Percentiles rank a stretch among this genome's conserved stretches.
phyloP scores from a whole-genome alignment of 2,329 filamentous ascomycete genomes.

The Thermochaetoides dissita region DNA sequence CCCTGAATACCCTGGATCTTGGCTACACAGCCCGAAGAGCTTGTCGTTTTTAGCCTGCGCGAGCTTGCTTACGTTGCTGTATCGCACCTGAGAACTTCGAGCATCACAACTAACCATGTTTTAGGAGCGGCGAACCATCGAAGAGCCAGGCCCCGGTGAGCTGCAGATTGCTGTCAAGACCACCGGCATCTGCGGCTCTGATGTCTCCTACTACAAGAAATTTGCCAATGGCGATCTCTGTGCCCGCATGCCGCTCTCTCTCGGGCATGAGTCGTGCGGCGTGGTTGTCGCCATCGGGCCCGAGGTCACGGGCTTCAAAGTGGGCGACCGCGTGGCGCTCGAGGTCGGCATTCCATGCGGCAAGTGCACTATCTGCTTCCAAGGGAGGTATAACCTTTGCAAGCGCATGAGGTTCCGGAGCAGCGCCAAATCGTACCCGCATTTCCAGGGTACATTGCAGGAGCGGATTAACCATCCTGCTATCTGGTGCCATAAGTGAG shows the following conservation, averaged over 20 bases:
- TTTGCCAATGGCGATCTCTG: conserved; percentile 59
- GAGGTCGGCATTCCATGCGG: conserved; percentile 43
- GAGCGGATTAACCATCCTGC: conserved; percentile 50
- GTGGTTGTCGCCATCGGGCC: conserved; percentile 42
- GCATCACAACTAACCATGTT: conserved; percentile 8
- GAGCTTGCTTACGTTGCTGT: conserved; percentile 1
- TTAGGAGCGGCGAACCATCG: conserved; percentile 37
- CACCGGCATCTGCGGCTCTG: conserved; percentile 57
- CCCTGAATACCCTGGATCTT: conserved; percentile 9
- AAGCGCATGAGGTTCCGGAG: conserved; percentile 48
- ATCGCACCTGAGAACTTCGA: conserved; percentile 7
- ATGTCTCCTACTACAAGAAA: conserved; percentile 59
- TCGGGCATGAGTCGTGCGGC: conserved; percentile 50
- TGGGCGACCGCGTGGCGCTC: conserved; percentile 45
- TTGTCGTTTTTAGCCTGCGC: too few species aligned
- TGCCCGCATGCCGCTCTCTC: conserved; percentile 48
- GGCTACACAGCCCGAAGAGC: conserved; percentile 12
- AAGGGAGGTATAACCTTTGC: conserved; percentile 48
- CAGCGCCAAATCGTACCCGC: conserved; percentile 48
- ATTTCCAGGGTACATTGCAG: conserved; percentile 49
- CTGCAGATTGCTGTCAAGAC: conserved; percentile 51
- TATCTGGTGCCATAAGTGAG: conserved; percentile 47
- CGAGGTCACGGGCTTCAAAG: conserved; percentile 34
- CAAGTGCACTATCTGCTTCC: conserved; percentile 34
- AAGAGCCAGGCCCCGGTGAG: conserved; percentile 35